phyloP scores from a whole-genome alignment of 768 basidiomycete species.

The Mycena galopus region DNA sequence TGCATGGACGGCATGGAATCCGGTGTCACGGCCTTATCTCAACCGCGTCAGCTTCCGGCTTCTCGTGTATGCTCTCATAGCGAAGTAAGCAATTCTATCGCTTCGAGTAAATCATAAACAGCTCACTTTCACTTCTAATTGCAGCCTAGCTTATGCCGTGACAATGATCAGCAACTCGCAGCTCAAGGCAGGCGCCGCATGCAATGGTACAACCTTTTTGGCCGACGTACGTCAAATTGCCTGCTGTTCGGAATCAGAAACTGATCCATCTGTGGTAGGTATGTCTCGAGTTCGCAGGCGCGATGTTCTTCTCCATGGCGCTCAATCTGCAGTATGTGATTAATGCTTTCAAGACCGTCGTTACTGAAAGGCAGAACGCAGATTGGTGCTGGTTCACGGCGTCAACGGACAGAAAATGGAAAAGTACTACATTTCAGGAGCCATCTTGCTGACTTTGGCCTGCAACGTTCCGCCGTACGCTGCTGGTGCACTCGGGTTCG shows the following conservation, averaged over 20 bases:
- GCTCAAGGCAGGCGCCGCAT: neutral
- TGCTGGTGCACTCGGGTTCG: conserved; percentile 11
- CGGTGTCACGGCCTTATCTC: too few species aligned
- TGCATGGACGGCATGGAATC: too few species aligned
- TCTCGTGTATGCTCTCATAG: neutral
- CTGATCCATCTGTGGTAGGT: neutral
- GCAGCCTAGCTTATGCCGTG: neutral
- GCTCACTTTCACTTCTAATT: neutral
- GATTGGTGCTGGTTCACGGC: conserved; percentile 19
- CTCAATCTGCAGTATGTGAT: conserved; percentile 20
- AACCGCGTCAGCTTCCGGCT: too few species aligned
- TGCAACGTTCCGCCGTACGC: conserved; percentile 26
- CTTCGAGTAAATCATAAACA: neutral
- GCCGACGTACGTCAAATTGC: neutral
- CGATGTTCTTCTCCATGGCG: conserved; percentile 1
- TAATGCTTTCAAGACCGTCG: too few species aligned
- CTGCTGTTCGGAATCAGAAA: neutral
- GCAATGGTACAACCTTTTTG: neutral
- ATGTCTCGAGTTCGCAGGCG: neutral
- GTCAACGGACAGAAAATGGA: conserved; percentile 28
- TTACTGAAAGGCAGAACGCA: neutral
- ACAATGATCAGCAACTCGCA: neutral
- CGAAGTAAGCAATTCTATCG: neutral
- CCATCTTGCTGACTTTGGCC: neutral
- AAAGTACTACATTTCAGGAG: conserved; percentile 17